phyloP scores from a whole-genome alignment of 192 early-diverging fungal species.

The Podila horticola region DNA sequence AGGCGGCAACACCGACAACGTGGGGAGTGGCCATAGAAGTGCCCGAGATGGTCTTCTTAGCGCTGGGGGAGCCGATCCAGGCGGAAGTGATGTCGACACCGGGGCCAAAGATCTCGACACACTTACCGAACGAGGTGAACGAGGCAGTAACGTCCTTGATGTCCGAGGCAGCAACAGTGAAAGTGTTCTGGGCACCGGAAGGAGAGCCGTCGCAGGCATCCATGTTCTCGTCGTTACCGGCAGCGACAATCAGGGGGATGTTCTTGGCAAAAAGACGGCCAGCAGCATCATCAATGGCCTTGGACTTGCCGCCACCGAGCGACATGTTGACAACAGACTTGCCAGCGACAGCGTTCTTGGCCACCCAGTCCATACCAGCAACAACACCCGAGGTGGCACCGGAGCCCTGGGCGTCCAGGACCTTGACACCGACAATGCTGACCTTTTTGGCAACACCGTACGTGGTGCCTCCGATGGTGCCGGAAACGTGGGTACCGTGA shows the following conservation, averaged over 20 bases:
- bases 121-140: slow-evolving; percentile 64
- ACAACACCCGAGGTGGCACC: slow-evolving; percentile 64
- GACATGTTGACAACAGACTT: slow-evolving; percentile 66
- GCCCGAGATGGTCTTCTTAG: slow-evolving; percentile 60
- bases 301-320: slow-evolving; percentile 64
- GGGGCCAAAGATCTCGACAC: slow-evolving; percentile 70
- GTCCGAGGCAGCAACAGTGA: slow-evolving; percentile 60
- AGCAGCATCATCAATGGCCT: slow-evolving; percentile 56
- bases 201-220: slow-evolving; percentile 70
- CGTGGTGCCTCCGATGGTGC: slow-evolving; percentile 58
- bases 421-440: slow-evolving; percentile 66
- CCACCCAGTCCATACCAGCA: slow-evolving; percentile 62
- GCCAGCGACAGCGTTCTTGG: slow-evolving; percentile 14
- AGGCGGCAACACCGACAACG: slow-evolving; percentile 63
- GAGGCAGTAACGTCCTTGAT: slow-evolving; percentile 49
- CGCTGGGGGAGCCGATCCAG: slow-evolving; percentile 28
- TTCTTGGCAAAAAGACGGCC: slow-evolving; percentile 41
- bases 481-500: slow-evolving; percentile 69
- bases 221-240: slow-evolving; percentile 60
- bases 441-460: slow-evolving; percentile 78
- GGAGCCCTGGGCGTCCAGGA: slow-evolving; percentile 61
- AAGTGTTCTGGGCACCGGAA: slow-evolving; percentile 46
- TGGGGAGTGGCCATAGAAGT: slow-evolving; percentile 69
- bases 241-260: slow-evolving; percentile 63
- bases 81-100: slow-evolving; percentile 62